These are phyloP conservation scores for Juglanconis juglandina DNA, from an alignment of 2,329 filamentous ascomycete genomes.

Conservation along the genomic window DNA sequence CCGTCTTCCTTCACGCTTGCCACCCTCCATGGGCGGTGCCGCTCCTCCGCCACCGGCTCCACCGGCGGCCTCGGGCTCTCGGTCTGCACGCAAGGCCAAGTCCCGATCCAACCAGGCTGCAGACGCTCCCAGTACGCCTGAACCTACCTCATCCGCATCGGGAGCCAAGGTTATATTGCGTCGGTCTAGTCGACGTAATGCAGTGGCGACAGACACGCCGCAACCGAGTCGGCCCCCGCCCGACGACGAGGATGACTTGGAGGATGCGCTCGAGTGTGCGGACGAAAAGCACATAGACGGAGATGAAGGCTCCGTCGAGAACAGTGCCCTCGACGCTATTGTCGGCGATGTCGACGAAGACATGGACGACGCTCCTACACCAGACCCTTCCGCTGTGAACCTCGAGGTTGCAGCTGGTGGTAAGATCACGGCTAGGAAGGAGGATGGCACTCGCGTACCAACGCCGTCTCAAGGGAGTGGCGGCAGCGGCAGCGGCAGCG, in stretches of 20 bases:
- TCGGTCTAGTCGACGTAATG: slow-evolving; percentile 61
- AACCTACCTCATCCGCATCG: slow-evolving; percentile 45
- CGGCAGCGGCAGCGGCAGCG: slow-evolving; percentile 26
- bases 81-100: slow-evolving; percentile 44
- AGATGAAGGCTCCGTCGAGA: slow-evolving; percentile 63
- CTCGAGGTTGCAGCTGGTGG: slow-evolving; percentile 84
- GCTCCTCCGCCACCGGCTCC: slow-evolving; percentile 33
- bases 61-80: slow-evolving; percentile 41
- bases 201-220: slow-evolving; percentile 49
- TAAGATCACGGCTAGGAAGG: slow-evolving; percentile 85
- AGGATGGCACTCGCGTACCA: slow-evolving; percentile 82
- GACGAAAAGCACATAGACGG: slow-evolving; percentile 82
- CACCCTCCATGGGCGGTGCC: slow-evolving; percentile 21
- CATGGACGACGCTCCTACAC: slow-evolving; percentile 66
- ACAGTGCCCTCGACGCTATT: slow-evolving; percentile 72
- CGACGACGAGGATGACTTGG: slow-evolving; percentile 57
- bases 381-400: slow-evolving; percentile 83
- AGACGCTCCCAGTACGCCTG: slow-evolving; percentile 39
- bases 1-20: slow-evolving; percentile 39
- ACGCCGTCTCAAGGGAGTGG: slow-evolving; percentile 55
- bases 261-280: slow-evolving; percentile 81
- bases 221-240: slow-evolving; percentile 49
- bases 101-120: slow-evolving; percentile 41
- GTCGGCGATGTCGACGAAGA: slow-evolving; percentile 89
- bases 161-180: slow-evolving; percentile 58